These are phyloP conservation scores for Termitomyces sp. DNA, from an alignment of 768 basidiomycete genomes.

Conservation along the genomic window DNA sequence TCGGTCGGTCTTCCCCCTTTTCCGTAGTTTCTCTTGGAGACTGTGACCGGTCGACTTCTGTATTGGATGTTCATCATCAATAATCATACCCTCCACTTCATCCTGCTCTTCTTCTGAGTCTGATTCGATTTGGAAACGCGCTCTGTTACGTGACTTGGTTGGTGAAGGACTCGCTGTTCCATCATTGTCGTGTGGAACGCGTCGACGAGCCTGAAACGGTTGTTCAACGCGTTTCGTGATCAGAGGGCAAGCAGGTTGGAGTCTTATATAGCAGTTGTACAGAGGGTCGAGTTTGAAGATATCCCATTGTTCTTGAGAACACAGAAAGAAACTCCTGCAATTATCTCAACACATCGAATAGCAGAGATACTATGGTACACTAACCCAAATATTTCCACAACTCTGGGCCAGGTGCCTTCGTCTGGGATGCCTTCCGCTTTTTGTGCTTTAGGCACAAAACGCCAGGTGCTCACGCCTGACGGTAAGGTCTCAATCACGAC, in stretches of 20 bases:
- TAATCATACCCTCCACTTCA: conserved; percentile 48
- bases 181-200: background rate
- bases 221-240: conserved; percentile 1
- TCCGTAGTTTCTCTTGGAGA: conserved; percentile 20
- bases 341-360: conserved; percentile 30
- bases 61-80: conserved; percentile 27
- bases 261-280: conserved; percentile 62
- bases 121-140: conserved; percentile 4
- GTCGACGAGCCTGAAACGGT: background rate
- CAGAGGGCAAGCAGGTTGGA: conserved; percentile 23
- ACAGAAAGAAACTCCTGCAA: conserved; percentile 27
- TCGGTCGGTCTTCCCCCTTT: conserved; percentile 27
- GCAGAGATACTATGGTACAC: conserved; percentile 4
- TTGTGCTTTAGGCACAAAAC: conserved; percentile 71
- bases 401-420: conserved; percentile 69
- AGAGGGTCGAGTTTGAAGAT: conserved; percentile 75
- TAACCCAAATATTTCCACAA: conserved; percentile 67
- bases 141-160: background rate
- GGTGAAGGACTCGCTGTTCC: conserved; percentile 6
- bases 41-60: conserved; percentile 18
- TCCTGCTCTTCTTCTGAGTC: conserved; percentile 31
- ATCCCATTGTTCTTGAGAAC: conserved; percentile 80
- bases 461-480: conserved; percentile 57
- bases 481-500: conserved; percentile 66
- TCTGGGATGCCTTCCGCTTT: conserved; percentile 50